These are phyloP conservation scores for Triticum timopheevii DNA, from an alignment of 176 grass and related monocot genomes.

Conservation along the genomic window DNA sequence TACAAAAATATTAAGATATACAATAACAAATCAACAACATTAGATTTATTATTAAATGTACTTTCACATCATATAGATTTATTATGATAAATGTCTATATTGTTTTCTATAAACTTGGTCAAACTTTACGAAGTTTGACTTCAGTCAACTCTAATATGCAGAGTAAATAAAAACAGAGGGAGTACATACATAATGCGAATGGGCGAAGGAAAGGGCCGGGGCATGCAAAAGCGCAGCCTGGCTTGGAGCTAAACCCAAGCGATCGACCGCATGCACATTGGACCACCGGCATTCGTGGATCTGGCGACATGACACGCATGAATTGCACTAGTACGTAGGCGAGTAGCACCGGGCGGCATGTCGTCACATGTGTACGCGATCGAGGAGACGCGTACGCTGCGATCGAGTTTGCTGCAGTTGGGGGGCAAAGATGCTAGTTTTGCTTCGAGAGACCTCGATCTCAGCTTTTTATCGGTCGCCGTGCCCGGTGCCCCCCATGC, in stretches of 20 bases:
- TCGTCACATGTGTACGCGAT: constrained; percentile 15
- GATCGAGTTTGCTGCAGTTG: constrained; percentile 43
- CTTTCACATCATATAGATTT: too few relatives aligned
- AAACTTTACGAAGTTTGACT: too few relatives aligned
- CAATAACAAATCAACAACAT: too few relatives aligned
- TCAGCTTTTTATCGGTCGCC: not conserved
- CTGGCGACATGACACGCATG: not conserved
- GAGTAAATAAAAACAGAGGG: too few relatives aligned
- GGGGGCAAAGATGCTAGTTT: constrained; percentile 40
- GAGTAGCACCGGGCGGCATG: constrained; percentile 16
- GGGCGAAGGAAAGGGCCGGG: constrained; percentile 10
- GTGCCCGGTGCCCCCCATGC: not conserved
- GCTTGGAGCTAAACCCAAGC: constrained; percentile 33
- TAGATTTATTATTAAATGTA: too few relatives aligned
- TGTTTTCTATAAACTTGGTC: too few relatives aligned
- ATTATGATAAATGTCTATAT: too few relatives aligned
- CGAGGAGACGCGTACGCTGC: not conserved
- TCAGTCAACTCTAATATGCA: too few relatives aligned
- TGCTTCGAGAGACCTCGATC: not conserved
- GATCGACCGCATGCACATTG: not conserved
- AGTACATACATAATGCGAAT: not conserved
- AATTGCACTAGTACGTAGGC: not conserved
- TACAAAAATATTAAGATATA: too few relatives aligned
- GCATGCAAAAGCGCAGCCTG: not conserved
- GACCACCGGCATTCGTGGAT: constrained; percentile 40